phyloP scores from a whole-genome alignment of 2,329 filamentous ascomycete species.

The Penicillium freii region DNA sequence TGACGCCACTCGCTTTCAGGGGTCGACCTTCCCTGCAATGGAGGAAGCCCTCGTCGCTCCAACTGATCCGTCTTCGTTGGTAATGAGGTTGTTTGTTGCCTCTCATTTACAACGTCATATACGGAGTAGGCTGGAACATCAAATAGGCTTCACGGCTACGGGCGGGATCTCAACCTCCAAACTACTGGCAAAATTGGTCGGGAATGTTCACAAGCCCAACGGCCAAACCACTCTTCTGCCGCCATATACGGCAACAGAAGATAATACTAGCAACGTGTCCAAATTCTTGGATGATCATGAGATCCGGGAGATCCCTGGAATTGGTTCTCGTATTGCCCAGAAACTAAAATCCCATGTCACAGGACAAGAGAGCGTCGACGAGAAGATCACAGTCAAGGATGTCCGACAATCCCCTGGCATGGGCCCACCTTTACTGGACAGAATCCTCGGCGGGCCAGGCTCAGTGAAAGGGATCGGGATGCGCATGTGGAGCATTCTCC shows the following conservation, averaged over 20 bases:
- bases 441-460: conserved; percentile 67
- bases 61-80: conserved; percentile 32
- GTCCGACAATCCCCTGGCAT: conserved; percentile 64
- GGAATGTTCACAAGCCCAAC: conserved; percentile 79
- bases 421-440: conserved; percentile 63
- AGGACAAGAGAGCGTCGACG: conserved; percentile 45
- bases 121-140: conserved; percentile 67
- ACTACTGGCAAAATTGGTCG: conserved; percentile 78
- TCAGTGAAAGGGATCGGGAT: conserved; percentile 68
- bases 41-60: conserved; percentile 19
- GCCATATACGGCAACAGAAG: conserved; percentile 48
- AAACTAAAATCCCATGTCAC: conserved; percentile 63
- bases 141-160: conserved; percentile 81
- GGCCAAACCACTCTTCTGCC: conserved; percentile 81
- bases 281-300: conserved; percentile 73
- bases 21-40: conserved; percentile 56
- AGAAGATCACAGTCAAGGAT: conserved; percentile 62
- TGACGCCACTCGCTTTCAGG: conserved; percentile 67
- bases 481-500: conserved; percentile 73
- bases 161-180: conserved; percentile 89
- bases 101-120: conserved; percentile 79
- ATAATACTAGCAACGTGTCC: conserved; percentile 51
- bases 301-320: conserved; percentile 78
- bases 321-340: conserved; percentile 76
- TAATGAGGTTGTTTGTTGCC: conserved; percentile 67